Evolutionary conservation across 768 basidiomycete species (phyloP).

Genomic region (Tremella fuciformis): DNA sequence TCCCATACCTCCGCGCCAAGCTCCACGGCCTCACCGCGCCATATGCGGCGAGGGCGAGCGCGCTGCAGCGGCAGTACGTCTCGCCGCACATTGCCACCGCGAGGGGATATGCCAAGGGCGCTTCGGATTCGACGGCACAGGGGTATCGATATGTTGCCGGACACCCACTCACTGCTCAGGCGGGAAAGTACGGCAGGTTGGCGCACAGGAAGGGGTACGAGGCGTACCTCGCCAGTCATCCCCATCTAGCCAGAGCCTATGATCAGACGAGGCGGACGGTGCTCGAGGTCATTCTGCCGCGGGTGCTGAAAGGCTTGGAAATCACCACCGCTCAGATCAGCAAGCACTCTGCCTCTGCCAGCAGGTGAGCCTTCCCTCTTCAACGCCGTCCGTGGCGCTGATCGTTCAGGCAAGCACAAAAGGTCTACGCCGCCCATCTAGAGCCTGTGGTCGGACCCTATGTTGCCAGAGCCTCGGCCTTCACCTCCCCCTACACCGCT

Average conservation of each 20-base stretch:
- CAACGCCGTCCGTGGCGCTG: too few relatives aligned
- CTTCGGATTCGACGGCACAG: constrained; percentile 12
- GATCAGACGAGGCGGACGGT: constrained; percentile 23
- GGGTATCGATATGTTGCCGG: constrained; percentile 23
- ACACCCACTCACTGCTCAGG: constrained; percentile 37
- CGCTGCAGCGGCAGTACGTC: constrained; percentile 23
- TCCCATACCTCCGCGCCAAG: constrained; percentile 26
- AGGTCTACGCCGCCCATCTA: constrained; percentile 33
- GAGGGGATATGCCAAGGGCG: constrained; percentile 16
- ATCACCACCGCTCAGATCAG: constrained; percentile 16
- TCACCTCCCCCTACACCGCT: constrained; percentile 26
- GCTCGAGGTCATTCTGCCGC: constrained; percentile 32
- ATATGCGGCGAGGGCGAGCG: constrained; percentile 23
- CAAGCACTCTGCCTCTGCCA: background rate
- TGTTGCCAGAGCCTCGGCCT: constrained; percentile 16
- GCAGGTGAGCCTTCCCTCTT: background rate
- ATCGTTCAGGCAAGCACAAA: constrained; percentile 21
- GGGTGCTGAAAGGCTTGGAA: constrained; percentile 21
- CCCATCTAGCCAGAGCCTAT: constrained; percentile 25
- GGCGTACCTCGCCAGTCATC: constrained; percentile 32
- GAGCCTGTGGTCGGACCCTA: constrained; percentile 43
- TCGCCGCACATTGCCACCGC: constrained; percentile 32
- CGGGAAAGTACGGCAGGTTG: constrained; percentile 25
- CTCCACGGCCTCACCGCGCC: constrained; percentile 31
- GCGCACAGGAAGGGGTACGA: constrained; percentile 17